These are phyloP conservation scores for Ensete glaucum DNA, from an alignment of 176 grass and related monocot genomes.

Conservation along the genomic window DNA sequence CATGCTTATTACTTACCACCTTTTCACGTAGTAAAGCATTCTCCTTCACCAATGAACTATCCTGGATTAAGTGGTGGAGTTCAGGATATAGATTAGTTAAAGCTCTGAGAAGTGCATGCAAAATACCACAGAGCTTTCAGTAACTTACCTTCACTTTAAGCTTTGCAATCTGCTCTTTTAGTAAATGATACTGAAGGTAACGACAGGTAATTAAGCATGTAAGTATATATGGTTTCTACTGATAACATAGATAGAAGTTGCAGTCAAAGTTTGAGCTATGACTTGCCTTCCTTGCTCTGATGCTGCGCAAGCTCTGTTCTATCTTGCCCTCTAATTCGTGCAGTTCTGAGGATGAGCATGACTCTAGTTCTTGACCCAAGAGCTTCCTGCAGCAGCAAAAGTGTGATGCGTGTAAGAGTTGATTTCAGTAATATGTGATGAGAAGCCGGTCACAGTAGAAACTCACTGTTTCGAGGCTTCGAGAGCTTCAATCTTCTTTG, in stretches of 20 bases:
- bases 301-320: constrained; percentile 19
- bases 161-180: not conserved
- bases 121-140: not conserved
- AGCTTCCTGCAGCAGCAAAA: constrained; percentile 20
- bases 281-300: constrained; percentile 32
- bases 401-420: too few species aligned
- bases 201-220: not conserved
- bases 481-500: constrained; percentile 25
- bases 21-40: constrained; percentile 7
- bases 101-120: not conserved
- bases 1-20: not conserved
- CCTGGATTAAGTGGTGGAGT: not conserved
- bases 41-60: not conserved
- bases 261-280: too few species aligned
- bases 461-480: constrained; percentile 27
- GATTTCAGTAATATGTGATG: not conserved
- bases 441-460: not conserved
- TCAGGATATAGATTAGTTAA: too few species aligned
- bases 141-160: constrained; percentile 12
- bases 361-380: constrained; percentile 30
- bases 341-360: constrained; percentile 23
- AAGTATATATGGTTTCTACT: not conserved
- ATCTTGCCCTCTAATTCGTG: constrained; percentile 19
- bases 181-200: constrained; percentile 9
- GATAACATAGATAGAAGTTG: not conserved